Base-by-base conservation (phyloP, 2,329 filamentous ascomycete species). In the Penicillium sp. region DNA sequence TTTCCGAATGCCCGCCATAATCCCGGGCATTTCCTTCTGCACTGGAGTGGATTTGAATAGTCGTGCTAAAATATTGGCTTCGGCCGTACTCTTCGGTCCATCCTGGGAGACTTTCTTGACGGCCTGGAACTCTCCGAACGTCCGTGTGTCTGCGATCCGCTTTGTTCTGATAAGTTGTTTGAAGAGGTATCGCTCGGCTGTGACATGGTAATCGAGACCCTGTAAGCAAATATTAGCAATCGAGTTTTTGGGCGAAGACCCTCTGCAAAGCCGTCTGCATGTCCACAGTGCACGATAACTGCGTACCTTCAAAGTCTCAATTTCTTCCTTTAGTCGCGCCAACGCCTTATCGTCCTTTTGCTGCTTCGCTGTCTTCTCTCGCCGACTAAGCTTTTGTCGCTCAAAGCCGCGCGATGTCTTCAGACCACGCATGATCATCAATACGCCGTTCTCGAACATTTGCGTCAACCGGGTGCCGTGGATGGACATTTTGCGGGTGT, bases 361-460 rank as follows among this genome's bases (percentile, higher is more conserved):
- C 8, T 70, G 62, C 40, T 72, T 75, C 0, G 83, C 83, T 2
- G 76, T 78, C 68, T 87, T 87, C 63, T 81, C 79, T 55, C 85
- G 75, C 15, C 84, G 77, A 23, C 84, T 81, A 56, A 87, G 75
- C 68, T 87, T 87, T 70, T 87, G 85, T 49, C 84, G 76, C 70
- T 88, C 85, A 62, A 87, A 85, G 11, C 82, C 81, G 43, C 82
- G 82, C 36, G 82, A 83, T 10, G 81, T 75, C 66, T 85, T 86
- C 43, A 87, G 77, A 2, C 82, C 82, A 27, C 77, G 72, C 21
- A 76, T 74, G 5, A 87, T 75, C 21, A 77, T 67, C 55, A 80
- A 79, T 43, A 79, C 77, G 27, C 79, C 80, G 46, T 80, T 76
- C 33, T 80, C 74, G 57, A 86, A 76, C 60, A 80, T 78, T 52